Base-by-base conservation (phyloP, 2,329 filamentous ascomycete species). In the Pseudopithomyces maydicus region DNA sequence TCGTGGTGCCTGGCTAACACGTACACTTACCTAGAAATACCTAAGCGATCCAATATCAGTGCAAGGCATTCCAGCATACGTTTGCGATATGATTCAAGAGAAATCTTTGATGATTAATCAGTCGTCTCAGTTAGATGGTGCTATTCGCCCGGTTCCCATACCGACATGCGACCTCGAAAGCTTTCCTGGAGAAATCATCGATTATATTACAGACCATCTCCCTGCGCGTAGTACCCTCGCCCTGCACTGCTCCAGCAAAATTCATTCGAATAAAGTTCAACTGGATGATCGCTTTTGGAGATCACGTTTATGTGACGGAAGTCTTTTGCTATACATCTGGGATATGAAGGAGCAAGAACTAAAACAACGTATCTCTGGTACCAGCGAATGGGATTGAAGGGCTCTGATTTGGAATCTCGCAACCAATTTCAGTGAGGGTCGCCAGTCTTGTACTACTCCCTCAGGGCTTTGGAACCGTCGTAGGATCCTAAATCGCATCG, bases 261-360 rank as follows among this genome's bases (percentile, higher is more conserved):
- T 54, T 1, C 51, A 71, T n/a, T 56, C 63, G 11, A 29, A 23
- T 7, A 69, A 64, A 19, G 42, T 67, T 6, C 61, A 55, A 11
- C 53, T 72, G 15, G 56, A 70, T 39, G 59, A 66, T n/a, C 51
- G 54, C 2, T 73, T 70, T 46, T 73, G 70, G 69, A 59, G 64
- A 15, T 55, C 61, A 12, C 61, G 56, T 6, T 55, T 72, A n/a
- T 48, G 59, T 12, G 52, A 58, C 10, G 66, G 68, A 22, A 64
- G 49, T 20, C 49, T 66, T 11, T 56, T 69, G 20, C 62, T 64
- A 3, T 64, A 70, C 33, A 41, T 71, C 8, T 71, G 70, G 67
- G 68, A 71, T 46, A 45, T 72, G 3, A 56, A 69, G 33, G 55
- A 50, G 4, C 44, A 52, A 23, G 36, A 57, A 32, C 56, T 68